Evolutionary conservation across 768 basidiomycete species (phyloP), one percentile per base, ranked within the genome.

Genomic region (Suillus luteus): DNA sequence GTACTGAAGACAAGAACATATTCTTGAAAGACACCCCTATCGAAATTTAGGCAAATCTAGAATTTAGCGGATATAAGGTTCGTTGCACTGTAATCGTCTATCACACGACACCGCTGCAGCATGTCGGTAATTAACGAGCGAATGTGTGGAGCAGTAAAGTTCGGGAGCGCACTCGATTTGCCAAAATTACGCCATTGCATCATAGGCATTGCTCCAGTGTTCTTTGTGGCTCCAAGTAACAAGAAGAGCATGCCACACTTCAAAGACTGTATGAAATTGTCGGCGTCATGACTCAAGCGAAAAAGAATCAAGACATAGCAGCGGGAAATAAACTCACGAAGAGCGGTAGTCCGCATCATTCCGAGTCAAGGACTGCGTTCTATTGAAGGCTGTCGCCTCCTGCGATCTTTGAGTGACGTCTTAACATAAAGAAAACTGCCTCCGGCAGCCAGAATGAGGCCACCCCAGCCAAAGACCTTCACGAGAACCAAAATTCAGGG

Each of bases 341-440:
- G 63, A 5, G 38, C 41, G 69, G 58, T 68, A 68, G 37, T 66
- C 63, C 24, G 74, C 63, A 12, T 68, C 67, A 60, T 66, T 58
- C 15, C 49, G 15, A 8, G 49, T 58, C 24, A 58, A 58, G 24
- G 57, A 41, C 57, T 41, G 27, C 24, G 40, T 41, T 40, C 57
- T 5, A 27, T 11, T 11, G 24, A 19, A 58, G 15, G 61, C 12
- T 38, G 68, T 35, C 61, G 74, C 58, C 68, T 65, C 58, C 74
- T 68, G 43, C 75, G 71, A 14, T 70, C 65, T 7, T 51, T 66
- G 66, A 75, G 62, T 31, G 75, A 61, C 17, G 63, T 74, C 60
- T 75, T 75, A 61, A 73, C 74, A 31, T 71, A 75, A 44, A 75
- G 55, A 63, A 75, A 75, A 51, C 74, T 69, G 0, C 66, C 72